Evolutionary conservation across 2,329 filamentous ascomycete species (phyloP), one percentile per base, ranked within the genome.

Genomic region (Sclerotinia minor): DNA sequence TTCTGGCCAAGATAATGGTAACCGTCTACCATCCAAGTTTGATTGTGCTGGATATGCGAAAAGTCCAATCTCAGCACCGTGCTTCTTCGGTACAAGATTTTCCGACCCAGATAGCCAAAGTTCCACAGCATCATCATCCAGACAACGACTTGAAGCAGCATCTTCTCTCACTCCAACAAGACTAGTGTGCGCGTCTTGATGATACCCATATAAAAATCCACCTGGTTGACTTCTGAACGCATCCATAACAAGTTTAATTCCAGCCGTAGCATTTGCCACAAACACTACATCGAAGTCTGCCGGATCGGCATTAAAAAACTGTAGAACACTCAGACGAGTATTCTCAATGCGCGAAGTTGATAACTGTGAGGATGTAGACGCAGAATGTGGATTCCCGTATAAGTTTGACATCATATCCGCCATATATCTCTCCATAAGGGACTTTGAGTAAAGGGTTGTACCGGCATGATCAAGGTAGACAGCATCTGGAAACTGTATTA

Each of bases 371-470:
- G 93, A 89, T 19, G 84, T 81, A 2, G 94, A 96, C 61, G 87
- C 89, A 0, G 94, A 97, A 79, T 98, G 94, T 0, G 94, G 94
- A 71, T 98, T 98, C 49, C 94, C 94, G 73, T 94, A 93, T 0
- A 98, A 81, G 73, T 88, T 91, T 5, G 85, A 82, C 35, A 89
- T 89, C 84, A 97, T 89, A 69, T 95, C 91, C 32, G 63, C 53
- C 63, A 67, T 87, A 79, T 96, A 97, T 32, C 81, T 83, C 72
- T 94, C 90, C 78, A 98, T 88, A 32, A 95, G 80, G 41, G 91
- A 93, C 77, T 90, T 94, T 53, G 92, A 83, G 76, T 91, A 92
- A 0, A 91, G 82, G 0, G 94, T 94, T n/a, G 92, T 92, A n/a
- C 93, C 94, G 0, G 93, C 93, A 89, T 98, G 94, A 74, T 98